Base-by-base conservation (phyloP, 805 yeast species). In the Metschnikowia cerradonensis region DNA sequence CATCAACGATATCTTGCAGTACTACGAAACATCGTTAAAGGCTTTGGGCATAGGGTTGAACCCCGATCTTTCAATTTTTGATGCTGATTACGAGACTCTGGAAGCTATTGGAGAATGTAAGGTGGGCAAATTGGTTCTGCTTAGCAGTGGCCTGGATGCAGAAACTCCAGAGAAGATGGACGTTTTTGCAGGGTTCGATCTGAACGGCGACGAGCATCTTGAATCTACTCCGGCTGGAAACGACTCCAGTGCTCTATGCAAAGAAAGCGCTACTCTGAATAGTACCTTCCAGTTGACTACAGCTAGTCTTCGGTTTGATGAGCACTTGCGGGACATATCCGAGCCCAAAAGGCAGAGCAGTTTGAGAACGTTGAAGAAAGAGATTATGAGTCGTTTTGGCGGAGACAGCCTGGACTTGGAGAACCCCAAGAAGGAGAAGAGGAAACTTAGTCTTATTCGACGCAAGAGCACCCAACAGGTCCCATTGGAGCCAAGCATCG, bases 1-100 rank as follows among this genome's bases (percentile, higher is more conserved):
- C 17, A 48, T 51, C 19, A 56, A 51, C 33, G 52, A 51, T 7
- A 35, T 57, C 6, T 50, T 55, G 35, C 45, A 50, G 7, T 49
- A 45, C 47, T 56, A 56, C 47, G 45, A 48, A 36, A 35, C 41
- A 8, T 42, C 45, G 2, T 33, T 42, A 13, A 20, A 32, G 6
- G 37, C 36, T 13, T 42, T 42, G 36, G 45, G 30, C 5, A 10
- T 26, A 4, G 7, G 22, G 5, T 5, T 14, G 2, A 30, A 11
- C 13, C 20, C 22, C 6, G 20, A 40, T 3, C 34, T 30, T 10
- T 40, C 38, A 13, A 4, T 42, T n/a, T 33, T 42, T 13, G 37
- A 42, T 8, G 15, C 22, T 10, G 38, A n/a, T 3, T n/a, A 20
- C 6, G 23, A 32, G 11, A n/a, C 45, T 2, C n/a, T 32, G 10